Base-by-base conservation (phyloP, 345 rosid genomes). In the Ricinus communis region DNA sequence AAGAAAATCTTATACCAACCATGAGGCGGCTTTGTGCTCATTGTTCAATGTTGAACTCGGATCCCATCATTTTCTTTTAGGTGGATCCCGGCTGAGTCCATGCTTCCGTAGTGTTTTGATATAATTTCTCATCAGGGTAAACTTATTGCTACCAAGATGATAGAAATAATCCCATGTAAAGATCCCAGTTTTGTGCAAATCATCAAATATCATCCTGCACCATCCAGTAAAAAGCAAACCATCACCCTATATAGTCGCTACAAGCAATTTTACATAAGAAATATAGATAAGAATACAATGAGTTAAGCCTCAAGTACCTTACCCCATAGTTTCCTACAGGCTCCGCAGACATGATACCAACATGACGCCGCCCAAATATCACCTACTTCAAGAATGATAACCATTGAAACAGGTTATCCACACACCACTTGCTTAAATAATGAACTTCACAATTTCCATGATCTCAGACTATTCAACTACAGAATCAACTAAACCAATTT, bases 301-400 rank as follows among this genome's bases (percentile, higher is more conserved):
- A 72, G 52, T 66, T 33, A 51, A 40, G 67, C 28, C 7, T 46
- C 41, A 75, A 73, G 74, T 88, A 95, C 98, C 97, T 88, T 77
- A 95, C 93, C 77, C 98, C 99, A 16, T 95, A 92, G 88, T 92
- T 92, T 72, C 98, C 99, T 3, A 95, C 85, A 47, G 97, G 98
- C 74, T 90, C 94, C 0, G 91, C 96, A 76, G 88, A 89, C 93
- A 95, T 95, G 80, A 95, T 90, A 54, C 99, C 97, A 47, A 95
- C 99, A 81, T 90, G 86, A 31, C 90, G 86, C 68, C 99, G 77
- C 53, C 97, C 98, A 62, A 80, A 83, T 79, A 93, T 95, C 71
- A 95, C 96, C 98, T 93, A 82, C 70, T 74, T 59, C 45, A 69
- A 18, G 31, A 67, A 76, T 57, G 36, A 43, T 18, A 47, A 49